Evolutionary conservation across 73 alveolate genomes (phyloP), one percentile per base, ranked within the genome.

Genomic region (Durusdinium trenchii): DNA sequence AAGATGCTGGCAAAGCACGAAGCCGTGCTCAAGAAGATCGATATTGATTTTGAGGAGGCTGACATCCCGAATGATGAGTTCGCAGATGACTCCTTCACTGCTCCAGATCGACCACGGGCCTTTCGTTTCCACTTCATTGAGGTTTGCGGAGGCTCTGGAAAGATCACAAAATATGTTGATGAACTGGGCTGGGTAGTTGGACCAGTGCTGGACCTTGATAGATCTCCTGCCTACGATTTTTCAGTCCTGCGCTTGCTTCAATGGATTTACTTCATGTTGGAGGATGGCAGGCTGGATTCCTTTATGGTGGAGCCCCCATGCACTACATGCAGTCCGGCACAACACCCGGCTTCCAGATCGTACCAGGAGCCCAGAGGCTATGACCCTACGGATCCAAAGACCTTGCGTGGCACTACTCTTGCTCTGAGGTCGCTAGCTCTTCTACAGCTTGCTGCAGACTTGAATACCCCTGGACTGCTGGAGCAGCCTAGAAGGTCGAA

Each of bases 121-220:
- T 9, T 76, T 38, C 38, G 54, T 1, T 43, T 42, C 51, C 45
- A 61, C 50, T 20, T 86, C 2, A 12, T 86, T 0, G 95, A 86
- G 76, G 95, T 86, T 9, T 76, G 87, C 42, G 87, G 87, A 3
- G 87, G 87, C 2, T 54, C 60, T 12, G 87, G 87, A 4, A 28
- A 35, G 36, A 51, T 83, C 40, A 30, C 61, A 2, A 45, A 40
- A n/a, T 9, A 42, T n/a, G 10, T 51, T 4, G 4, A 26, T 1
- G 23, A 12, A 6, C 4, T 5, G 42, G 95, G 95, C 46, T 46
- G 57, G 0, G 6, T 16, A 0, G 83, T 60, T 1, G 95, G 95
- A 20, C 95, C 95, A 0, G 60, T 20, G 12, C 60, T 60, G 16
- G 81, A 54, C 45, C 6, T 86, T 20, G n/a, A 18, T 14, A 2